Conservation (phyloP, 164 flowering plant species). For the Dillenia suffruticosa region DNA sequence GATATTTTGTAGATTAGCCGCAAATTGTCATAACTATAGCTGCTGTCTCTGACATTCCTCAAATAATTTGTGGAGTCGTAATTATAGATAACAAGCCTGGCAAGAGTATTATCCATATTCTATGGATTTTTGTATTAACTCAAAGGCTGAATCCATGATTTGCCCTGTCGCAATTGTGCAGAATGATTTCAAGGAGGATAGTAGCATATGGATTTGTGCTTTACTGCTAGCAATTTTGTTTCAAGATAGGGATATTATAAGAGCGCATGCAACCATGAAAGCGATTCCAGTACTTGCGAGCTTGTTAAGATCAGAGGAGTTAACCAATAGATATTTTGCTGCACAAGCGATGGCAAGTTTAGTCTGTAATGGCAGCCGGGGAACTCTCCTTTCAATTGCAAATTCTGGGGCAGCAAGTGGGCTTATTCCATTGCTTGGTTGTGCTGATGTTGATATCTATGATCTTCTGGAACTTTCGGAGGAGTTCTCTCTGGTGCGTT, state of each 20-base stretch:
- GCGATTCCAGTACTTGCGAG: constrained; percentile 75
- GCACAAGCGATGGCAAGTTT: constrained; percentile 93
- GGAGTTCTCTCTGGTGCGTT: constrained; percentile 62
- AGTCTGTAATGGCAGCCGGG: constrained; percentile 97
- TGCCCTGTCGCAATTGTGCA: constrained; percentile 23
- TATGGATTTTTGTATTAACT: too few species aligned
- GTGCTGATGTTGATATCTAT: constrained; percentile 84
- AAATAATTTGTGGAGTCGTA: too few species aligned
- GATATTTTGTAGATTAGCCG: too few species aligned
- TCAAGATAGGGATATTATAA: constrained; percentile 92
- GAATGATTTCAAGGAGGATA: constrained; percentile 72
- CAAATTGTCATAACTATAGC: too few species aligned
- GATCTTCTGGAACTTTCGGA: constrained; percentile 79
- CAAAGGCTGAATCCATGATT: too few species aligned
- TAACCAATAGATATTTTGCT: constrained; percentile 88
- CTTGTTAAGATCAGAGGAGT: constrained; percentile 80
- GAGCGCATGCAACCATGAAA: constrained; percentile 78
- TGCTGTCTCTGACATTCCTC: too few species aligned
- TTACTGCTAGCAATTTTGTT: constrained; percentile 81
- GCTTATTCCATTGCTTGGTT: constrained; percentile 86
- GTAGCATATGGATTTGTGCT: constrained; percentile 79
- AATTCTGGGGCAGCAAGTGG: constrained; percentile 95
- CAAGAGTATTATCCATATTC: too few species aligned
- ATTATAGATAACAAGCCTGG: too few species aligned
- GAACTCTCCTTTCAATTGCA: constrained; percentile 91